Evolutionary conservation across 1,284 basidiomycete genomes (phyloP).

Genomic region (Inonotus obliquus): DNA sequence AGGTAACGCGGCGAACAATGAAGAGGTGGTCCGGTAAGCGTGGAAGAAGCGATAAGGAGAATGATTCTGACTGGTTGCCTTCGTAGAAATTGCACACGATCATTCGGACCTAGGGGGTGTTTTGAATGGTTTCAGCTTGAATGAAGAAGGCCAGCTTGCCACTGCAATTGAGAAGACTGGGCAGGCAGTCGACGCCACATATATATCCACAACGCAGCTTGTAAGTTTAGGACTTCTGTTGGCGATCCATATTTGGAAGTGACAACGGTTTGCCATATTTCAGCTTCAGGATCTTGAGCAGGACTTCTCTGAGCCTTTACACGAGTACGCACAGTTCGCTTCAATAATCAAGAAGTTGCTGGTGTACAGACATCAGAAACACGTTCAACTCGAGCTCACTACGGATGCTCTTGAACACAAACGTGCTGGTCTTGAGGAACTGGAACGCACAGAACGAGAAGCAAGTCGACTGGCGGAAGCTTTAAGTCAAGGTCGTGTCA

Average conservation of each 20-base stretch:
- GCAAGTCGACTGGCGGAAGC: conserved; percentile 88
- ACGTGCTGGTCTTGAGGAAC: conserved; percentile 81
- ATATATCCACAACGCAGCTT: conserved; percentile 86
- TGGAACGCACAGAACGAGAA: conserved; percentile 91
- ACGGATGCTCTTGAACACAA: conserved; percentile 88
- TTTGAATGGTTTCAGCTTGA: conserved; percentile 93
- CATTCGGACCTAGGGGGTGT: conserved; percentile 93
- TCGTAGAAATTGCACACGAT: conserved; percentile 79
- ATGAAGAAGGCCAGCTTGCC: conserved; percentile 71
- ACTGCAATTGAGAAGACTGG: conserved; percentile 87
- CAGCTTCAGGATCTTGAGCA: conserved; percentile 90
- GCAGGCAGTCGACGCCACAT: conserved; percentile 93
- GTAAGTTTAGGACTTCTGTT: conserved; percentile 42
- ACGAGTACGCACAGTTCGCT: conserved; percentile 95
- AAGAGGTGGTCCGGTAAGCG: conserved; percentile 88
- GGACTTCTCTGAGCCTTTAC: conserved; percentile 91
- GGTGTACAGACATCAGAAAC: conserved; percentile 95
- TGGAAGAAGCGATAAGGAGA: background rate
- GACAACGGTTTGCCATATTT: background rate
- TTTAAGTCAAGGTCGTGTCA: conserved; percentile 52
- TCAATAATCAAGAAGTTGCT: conserved; percentile 92
- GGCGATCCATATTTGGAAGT: background rate
- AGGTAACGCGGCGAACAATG: conserved; percentile 85
- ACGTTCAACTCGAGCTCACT: conserved; percentile 96
- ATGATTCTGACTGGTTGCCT: background rate